Conservation (phyloP, 176 grass and related monocot species). For the Aechmea fasciata region DNA sequence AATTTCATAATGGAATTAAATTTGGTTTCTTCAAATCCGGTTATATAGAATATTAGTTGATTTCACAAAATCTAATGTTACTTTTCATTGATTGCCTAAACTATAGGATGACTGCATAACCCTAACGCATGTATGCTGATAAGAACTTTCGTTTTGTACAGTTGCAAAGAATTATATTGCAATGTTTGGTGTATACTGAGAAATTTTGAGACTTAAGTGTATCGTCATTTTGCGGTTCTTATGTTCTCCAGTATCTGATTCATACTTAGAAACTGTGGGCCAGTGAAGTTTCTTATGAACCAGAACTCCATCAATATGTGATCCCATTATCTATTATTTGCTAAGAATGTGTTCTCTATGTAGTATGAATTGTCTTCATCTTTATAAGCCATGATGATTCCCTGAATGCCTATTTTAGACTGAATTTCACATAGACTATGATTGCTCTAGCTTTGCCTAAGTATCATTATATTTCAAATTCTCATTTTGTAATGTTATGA, state of each 20-base stretch:
- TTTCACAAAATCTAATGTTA: background rate
- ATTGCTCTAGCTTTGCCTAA: background rate
- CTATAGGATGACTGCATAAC: too few species aligned
- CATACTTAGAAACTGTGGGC: too few species aligned
- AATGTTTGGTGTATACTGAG: too few species aligned
- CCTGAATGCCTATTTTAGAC: background rate
- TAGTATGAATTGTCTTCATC: too few species aligned
- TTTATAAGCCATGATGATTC: background rate
- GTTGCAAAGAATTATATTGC: background rate
- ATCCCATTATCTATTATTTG: too few species aligned
- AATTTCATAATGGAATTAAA: background rate
- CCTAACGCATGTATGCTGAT: too few species aligned
- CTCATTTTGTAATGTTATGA: background rate
- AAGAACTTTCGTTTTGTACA: background rate
- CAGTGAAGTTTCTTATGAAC: too few species aligned
- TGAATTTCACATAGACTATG: background rate
- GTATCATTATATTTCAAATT: background rate
- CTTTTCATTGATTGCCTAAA: background rate
- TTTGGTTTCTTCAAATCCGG: background rate
- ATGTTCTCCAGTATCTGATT: too few species aligned
- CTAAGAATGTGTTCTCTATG: too few species aligned
- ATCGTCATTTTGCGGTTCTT: too few species aligned
- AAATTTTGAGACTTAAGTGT: too few species aligned
- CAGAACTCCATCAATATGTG: too few species aligned
- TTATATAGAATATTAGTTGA: background rate